A percentile compares a stretch with the other conserved stretches of the same genome.
These are phyloP conservation scores for Helotiales sp. DNA, from an alignment of 2,329 filamentous ascomycete genomes.

Conservation along the genomic window DNA sequence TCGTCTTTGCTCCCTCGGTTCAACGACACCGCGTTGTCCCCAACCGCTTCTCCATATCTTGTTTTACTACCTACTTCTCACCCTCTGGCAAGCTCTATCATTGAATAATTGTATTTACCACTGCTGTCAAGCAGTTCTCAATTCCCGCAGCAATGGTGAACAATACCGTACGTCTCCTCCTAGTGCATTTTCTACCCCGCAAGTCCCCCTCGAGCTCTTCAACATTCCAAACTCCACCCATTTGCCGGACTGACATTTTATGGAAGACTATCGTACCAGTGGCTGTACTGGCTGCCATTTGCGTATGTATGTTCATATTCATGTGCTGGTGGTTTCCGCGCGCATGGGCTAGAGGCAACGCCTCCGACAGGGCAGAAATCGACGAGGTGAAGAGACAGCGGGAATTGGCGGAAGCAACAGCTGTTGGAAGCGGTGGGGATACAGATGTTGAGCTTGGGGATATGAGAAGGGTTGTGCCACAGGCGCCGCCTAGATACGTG, in stretches of 20 bases:
- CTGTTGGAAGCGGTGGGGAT: neutral
- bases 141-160: slow-evolving; percentile 1
- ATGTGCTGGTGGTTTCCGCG: slow-evolving; percentile 28
- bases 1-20: neutral
- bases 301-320: slow-evolving; percentile 19
- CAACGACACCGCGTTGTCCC: too few relatives aligned
- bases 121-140: neutral
- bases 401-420: slow-evolving; percentile 13
- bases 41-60: too few relatives aligned
- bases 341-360: slow-evolving; percentile 13
- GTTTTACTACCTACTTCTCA: too few relatives aligned
- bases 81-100: neutral
- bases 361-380: slow-evolving; percentile 16
- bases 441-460: slow-evolving; percentile 10
- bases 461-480: neutral
- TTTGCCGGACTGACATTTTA: neutral
- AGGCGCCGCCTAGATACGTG: neutral
- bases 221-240: neutral
- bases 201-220: neutral
- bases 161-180: slow-evolving; percentile 10
- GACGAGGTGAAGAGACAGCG: slow-evolving; percentile 13
- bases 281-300: slow-evolving; percentile 13
- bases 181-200: neutral
- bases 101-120: neutral
- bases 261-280: slow-evolving; percentile 17